Base-by-base conservation (phyloP, 1,284 basidiomycete species). In the Cerrena zonata region DNA sequence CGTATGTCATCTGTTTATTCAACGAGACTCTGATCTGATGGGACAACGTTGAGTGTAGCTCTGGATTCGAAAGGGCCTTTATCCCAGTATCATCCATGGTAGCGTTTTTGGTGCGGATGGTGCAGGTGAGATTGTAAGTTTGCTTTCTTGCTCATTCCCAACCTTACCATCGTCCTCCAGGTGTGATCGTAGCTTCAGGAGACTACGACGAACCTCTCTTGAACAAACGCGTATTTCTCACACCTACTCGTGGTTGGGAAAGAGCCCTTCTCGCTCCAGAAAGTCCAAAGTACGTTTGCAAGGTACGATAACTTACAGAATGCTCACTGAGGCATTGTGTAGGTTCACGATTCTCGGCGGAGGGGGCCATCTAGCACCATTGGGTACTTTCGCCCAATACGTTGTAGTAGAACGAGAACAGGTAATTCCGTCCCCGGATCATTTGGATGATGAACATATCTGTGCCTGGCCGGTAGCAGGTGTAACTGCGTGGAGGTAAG, bases 401-500 rank as follows among this genome's bases (percentile, higher is more conserved):
- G 75, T 91, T 19, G 79, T 80, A 12, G 83, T 93, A 11, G 81
- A 82, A 48, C 76, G 83, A 43, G 75, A 85, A 51, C 78, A 89
- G 53, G 76, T 92, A 19, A 74, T 93, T 21, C 69, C 57, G 1
- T 81, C 81, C 2, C 91, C 90, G 0, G 67, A 75, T 13, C 83
- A 92, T 62, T 74, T 94, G 21, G 74, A 78, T 50, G 82, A 89
- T 58, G 71, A 82, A 40, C 79, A 91, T 49, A 76, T 79, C 4
- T 84, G 89, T 0, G 84, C 88, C 5, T 86, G 87, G 77, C 90
- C 91, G 0, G 65, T 91, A 1, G 89, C 76, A 0, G 86, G 80
- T 1, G 68, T 93, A 11, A 94, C 91, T 5, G 89, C 91, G 2
- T 94, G 89, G 83, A 82, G 90, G 86, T 87, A 34, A 41, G 62